A percentile compares a stretch with the other conserved stretches of the same genome.
phyloP scores from a whole-genome alignment of 2,329 filamentous ascomycete species.

The Fusarium heterosporum region DNA sequence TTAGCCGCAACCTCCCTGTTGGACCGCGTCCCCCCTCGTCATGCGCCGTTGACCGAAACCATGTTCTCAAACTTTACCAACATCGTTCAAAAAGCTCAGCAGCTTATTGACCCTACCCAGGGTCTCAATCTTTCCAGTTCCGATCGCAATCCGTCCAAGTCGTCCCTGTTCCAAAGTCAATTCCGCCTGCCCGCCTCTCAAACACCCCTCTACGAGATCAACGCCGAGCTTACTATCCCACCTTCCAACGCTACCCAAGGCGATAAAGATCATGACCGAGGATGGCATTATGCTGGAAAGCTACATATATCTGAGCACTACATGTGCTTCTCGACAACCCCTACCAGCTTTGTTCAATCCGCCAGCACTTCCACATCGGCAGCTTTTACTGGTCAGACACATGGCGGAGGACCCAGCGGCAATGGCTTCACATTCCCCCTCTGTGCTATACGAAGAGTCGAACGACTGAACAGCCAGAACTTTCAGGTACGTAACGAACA shows the following conservation, averaged over 20 bases:
- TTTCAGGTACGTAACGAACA: conserved; percentile 67
- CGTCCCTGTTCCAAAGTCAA: conserved; percentile 92
- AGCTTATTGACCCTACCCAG: conserved; percentile 90
- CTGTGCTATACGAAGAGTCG: conserved; percentile 90
- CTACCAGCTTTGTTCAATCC: conserved; percentile 84
- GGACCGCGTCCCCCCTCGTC: conserved; percentile 45
- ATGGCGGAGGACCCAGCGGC: conserved; percentile 90
- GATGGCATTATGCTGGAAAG: conserved; percentile 91
- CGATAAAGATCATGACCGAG: conserved; percentile 76
- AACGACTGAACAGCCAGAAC: conserved; percentile 91
- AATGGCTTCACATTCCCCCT: conserved; percentile 97
- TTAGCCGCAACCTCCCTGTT: conserved; percentile 32
- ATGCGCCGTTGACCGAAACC: conserved; percentile 57
- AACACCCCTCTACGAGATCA: conserved; percentile 95
- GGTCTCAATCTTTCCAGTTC: conserved; percentile 77
- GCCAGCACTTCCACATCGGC: conserved; percentile 84
- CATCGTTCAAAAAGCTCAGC: conserved; percentile 95
- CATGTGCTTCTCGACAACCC: conserved; percentile 95
- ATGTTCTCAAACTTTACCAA: conserved; percentile 75
- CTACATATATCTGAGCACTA: conserved; percentile 94
- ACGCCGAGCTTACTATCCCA: conserved; percentile 91
- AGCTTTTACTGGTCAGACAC: conserved; percentile 90
- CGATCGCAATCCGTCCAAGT: conserved; percentile 88
- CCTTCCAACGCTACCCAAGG: conserved; percentile 76
- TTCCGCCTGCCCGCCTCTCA: conserved; percentile 95